These are phyloP conservation scores for Rosa persica DNA, from an alignment of 306 rosid species.

Conservation along the genomic window DNA sequence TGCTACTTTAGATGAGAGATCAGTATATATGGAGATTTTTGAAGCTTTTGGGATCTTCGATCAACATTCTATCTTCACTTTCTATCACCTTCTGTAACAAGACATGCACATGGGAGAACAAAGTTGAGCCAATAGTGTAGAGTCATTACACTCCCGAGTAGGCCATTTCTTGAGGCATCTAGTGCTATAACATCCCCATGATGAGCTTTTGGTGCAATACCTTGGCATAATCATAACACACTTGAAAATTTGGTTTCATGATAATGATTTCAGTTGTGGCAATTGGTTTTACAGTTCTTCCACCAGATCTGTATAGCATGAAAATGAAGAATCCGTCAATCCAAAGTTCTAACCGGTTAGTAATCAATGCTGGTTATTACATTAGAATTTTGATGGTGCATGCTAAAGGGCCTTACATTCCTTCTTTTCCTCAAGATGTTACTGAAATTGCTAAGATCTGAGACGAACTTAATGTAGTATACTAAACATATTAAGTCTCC, in stretches of 20 bases:
- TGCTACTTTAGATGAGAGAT: not conserved
- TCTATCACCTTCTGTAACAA: not conserved
- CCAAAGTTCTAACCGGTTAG: not conserved
- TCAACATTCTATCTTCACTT: constrained; percentile 12
- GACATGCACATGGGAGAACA: constrained; percentile 17
- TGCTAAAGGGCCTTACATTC: not conserved
- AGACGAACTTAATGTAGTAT: not conserved
- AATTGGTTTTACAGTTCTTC: not conserved
- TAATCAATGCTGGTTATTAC: not conserved
- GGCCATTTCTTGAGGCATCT: constrained; percentile 15
- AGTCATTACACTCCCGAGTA: not conserved
- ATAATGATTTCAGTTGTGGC: not conserved
- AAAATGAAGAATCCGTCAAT: not conserved
- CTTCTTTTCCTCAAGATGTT: not conserved
- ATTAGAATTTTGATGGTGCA: not conserved
- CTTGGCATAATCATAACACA: not conserved
- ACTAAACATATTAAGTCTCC: not conserved
- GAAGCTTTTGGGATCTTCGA: not conserved
- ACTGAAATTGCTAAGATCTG: not conserved
- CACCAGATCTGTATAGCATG: not conserved
- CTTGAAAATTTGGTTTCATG: not conserved
- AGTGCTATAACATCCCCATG: not conserved
- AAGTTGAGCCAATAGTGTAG: not conserved
- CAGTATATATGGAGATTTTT: constrained; percentile 18
- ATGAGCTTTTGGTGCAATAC: not conserved